A percentile compares a stretch with the other conserved stretches of the same genome.
phyloP scores from a whole-genome alignment of 2,329 filamentous ascomycete species.

The Proliferodiscus dingleyae region DNA sequence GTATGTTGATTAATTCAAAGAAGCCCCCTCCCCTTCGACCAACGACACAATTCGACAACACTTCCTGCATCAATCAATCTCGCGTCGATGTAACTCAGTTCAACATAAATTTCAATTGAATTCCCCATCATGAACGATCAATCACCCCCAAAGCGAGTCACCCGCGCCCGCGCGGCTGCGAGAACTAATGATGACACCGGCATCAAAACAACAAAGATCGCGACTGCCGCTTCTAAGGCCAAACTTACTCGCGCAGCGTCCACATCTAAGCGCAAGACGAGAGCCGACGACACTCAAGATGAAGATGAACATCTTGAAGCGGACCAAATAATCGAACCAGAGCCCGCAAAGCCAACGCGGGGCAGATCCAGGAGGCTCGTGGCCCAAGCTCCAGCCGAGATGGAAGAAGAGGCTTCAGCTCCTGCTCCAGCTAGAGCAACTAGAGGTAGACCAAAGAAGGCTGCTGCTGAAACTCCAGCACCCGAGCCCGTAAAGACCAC shows the following conservation, averaged over 20 bases:
- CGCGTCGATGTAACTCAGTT: conserved; percentile 14
- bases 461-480: conserved; percentile 18
- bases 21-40: background rate
- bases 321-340: conserved; percentile 28
- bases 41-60: conserved; percentile 2
- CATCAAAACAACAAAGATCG: conserved; percentile 41
- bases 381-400: conserved; percentile 23
- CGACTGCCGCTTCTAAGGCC: conserved; percentile 43
- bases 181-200: conserved; percentile 36
- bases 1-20: background rate
- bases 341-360: conserved; percentile 35
- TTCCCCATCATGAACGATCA: conserved; percentile 43
- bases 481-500: conserved; percentile 17
- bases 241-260: conserved; percentile 32
- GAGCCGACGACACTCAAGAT: conserved; percentile 49
- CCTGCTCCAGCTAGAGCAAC: conserved; percentile 32
- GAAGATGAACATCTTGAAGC: conserved; percentile 35
- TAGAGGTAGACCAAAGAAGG: conserved; percentile 43
- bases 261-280: conserved; percentile 49
- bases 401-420: conserved; percentile 15
- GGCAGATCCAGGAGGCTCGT: conserved; percentile 42
- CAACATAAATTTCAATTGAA: background rate
- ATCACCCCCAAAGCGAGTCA: conserved; percentile 56
- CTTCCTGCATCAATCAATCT: background rate
- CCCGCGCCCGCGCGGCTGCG: conserved; percentile 44